A percentile compares a stretch with the other conserved stretches of the same genome.
Conservation (phyloP, 768 basidiomycete genomes). For the Leccinum fibrillosum region DNA sequence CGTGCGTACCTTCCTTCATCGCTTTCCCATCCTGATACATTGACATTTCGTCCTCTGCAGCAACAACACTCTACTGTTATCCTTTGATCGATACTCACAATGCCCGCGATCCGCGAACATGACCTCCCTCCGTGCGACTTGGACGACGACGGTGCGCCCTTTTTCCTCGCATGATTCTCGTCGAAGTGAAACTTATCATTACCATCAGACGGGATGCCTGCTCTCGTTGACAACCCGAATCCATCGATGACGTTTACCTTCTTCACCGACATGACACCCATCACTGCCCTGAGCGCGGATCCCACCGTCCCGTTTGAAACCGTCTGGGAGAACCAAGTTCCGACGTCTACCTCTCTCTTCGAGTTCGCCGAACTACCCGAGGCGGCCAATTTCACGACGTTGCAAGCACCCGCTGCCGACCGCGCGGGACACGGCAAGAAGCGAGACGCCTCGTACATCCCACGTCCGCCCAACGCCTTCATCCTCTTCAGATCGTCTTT, state of each 20-base stretch:
- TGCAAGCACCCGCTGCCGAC: slow-evolving; percentile 27
- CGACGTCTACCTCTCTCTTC: slow-evolving; percentile 14
- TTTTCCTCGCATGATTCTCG: slow-evolving; percentile 2
- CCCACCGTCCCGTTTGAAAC: slow-evolving; percentile 34
- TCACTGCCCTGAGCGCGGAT: slow-evolving; percentile 42
- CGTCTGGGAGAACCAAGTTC: slow-evolving; percentile 26
- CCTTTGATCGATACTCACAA: slow-evolving; percentile 7
- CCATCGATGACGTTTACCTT: slow-evolving; percentile 61
- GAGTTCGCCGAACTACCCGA: slow-evolving; percentile 17
- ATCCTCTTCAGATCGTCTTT: slow-evolving; percentile 82
- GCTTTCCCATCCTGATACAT: slow-evolving; percentile 8
- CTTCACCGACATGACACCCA: slow-evolving; percentile 55
- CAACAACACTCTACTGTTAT: not conserved
- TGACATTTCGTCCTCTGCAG: slow-evolving; percentile 6
- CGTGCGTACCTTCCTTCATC: slow-evolving; percentile 13
- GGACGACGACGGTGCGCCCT: slow-evolving; percentile 37
- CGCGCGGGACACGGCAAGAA: slow-evolving; percentile 56
- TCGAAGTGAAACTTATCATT: not conserved
- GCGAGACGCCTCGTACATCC: slow-evolving; percentile 72
- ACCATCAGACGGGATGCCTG: slow-evolving; percentile 44
- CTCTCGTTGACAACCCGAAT: slow-evolving; percentile 51
- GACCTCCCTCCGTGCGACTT: slow-evolving; percentile 22
- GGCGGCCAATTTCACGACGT: slow-evolving; percentile 13
- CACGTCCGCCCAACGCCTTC: slow-evolving; percentile 82
- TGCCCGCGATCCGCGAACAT: slow-evolving; percentile 30